Conservation (phyloP, 2,329 filamentous ascomycete genomes). For the Nothopassalora personata region DNA sequence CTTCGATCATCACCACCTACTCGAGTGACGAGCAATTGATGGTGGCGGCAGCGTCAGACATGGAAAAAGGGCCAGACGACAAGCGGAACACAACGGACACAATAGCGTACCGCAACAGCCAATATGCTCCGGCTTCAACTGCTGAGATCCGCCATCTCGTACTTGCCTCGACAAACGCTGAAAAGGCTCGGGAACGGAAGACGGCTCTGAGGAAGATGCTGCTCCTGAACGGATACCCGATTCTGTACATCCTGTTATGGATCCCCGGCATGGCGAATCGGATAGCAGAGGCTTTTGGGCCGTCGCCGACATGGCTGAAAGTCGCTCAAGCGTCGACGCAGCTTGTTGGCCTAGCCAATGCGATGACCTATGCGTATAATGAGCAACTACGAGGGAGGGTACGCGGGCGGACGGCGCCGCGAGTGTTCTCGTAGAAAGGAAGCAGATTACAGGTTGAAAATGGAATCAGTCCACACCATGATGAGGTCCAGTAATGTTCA, state of each 20-base stretch:
- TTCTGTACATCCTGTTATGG: constrained; percentile 33
- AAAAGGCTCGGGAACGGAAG: constrained; percentile 8
- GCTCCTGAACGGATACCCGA: constrained; percentile 33
- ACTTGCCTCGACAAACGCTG: not conserved
- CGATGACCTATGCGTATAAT: constrained; percentile 17
- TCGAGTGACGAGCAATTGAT: not conserved
- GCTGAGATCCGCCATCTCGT: not conserved
- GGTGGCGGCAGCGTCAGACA: not conserved
- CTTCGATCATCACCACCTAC: not conserved
- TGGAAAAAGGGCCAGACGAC: not conserved
- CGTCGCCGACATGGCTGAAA: constrained; percentile 15
- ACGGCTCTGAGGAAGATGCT: constrained; percentile 25
- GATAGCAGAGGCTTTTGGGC: constrained; percentile 13
- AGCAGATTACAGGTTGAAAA: not conserved
- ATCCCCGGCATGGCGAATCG: constrained; percentile 29
- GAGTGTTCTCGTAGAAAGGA: not conserved
- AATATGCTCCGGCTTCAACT: not conserved
- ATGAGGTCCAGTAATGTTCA: not conserved
- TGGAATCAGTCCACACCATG: not conserved
- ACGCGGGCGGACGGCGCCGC: not conserved
- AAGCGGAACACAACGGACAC: not conserved
- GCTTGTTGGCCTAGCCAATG: constrained; percentile 18
- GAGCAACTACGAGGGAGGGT: constrained; percentile 15
- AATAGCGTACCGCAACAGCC: not conserved
- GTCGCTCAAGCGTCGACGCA: constrained; percentile 20